Percentiles rank a stretch among this genome's conserved stretches.
Conservation (phyloP, 2,329 filamentous ascomycete species). For the Xylariaceae sp. region DNA sequence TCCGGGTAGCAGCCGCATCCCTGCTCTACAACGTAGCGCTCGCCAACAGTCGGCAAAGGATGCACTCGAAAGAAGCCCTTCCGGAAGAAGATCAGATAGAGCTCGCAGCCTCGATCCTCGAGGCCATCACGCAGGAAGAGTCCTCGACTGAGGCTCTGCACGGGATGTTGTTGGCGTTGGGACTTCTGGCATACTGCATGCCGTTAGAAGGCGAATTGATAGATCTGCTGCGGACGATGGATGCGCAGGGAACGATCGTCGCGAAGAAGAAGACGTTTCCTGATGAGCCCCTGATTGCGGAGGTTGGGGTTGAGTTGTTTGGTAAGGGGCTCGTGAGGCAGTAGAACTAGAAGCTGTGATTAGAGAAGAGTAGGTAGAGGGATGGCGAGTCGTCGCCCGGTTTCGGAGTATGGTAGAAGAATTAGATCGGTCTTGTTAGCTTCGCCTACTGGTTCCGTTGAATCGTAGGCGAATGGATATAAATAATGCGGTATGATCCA, state of each 20-base stretch:
- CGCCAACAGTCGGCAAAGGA: conserved; percentile 61
- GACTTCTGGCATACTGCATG: conserved; percentile 67
- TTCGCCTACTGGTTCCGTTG: too few species aligned
- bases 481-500: too few species aligned
- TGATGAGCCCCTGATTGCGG: conserved; percentile 51
- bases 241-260: conserved; percentile 60
- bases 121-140: conserved; percentile 59
- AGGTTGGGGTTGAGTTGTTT: conserved; percentile 49
- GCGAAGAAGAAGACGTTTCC: conserved; percentile 54
- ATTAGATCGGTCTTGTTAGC: too few species aligned
- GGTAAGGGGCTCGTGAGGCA: conserved; percentile 43
- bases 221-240: conserved; percentile 73
- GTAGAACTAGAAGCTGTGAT: too few species aligned
- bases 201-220: conserved; percentile 67
- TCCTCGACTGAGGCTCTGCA: conserved; percentile 66
- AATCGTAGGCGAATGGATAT: too few species aligned
- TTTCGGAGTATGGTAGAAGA: background rate
- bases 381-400: background rate
- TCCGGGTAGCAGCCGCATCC: conserved; percentile 75
- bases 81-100: conserved; percentile 71
- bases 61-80: conserved; percentile 54
- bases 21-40: conserved; percentile 78
- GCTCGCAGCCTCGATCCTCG: conserved; percentile 72
- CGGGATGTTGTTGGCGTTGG: conserved; percentile 70
- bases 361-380: background rate